Percentiles rank a stretch among this genome's conserved stretches.
phyloP scores from a whole-genome alignment of 345 rosid species.

The Noccaea caerulescens region DNA sequence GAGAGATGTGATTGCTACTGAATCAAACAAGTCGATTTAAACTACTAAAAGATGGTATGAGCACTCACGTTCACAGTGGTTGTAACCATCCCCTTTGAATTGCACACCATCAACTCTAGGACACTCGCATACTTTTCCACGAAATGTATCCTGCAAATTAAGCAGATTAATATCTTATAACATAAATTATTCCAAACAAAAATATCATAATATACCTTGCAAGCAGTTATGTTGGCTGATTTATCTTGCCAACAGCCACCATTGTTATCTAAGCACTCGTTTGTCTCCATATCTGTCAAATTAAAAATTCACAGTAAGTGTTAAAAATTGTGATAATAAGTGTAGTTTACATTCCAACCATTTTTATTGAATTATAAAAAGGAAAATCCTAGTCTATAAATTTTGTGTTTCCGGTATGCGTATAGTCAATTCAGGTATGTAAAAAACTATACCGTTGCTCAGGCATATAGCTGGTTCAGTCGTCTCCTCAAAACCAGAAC shows the following conservation, averaged over 20 bases:
- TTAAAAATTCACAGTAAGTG: background rate
- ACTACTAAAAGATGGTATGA: background rate
- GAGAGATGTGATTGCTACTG: background rate
- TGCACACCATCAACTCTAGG: slow-evolving; percentile 91
- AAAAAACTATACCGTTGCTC: slow-evolving; percentile 59
- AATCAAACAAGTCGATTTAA: background rate
- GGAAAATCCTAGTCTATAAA: background rate
- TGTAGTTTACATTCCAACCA: background rate
- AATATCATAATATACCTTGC: slow-evolving; percentile 65
- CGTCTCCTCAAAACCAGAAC: slow-evolving; percentile 97
- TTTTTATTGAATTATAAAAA: slow-evolving; percentile 3
- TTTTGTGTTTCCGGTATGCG: too few species aligned
- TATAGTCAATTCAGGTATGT: background rate
- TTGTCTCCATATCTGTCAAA: slow-evolving; percentile 85
- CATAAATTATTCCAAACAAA: background rate
- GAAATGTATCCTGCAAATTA: slow-evolving; percentile 82
- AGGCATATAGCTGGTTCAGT: slow-evolving; percentile 95
- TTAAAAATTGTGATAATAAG: background rate
- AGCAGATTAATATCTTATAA: slow-evolving; percentile 7
- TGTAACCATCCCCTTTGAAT: slow-evolving; percentile 97
- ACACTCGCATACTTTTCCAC: slow-evolving; percentile 94
- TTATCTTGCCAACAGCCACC: slow-evolving; percentile 98
- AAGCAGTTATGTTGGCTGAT: slow-evolving; percentile 80
- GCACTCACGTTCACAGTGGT: slow-evolving; percentile 81
- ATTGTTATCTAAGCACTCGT: slow-evolving; percentile 89